Evolutionary conservation across 352 stramenopile genomes (phyloP).

Genomic region (Pythium aristosporum): DNA sequence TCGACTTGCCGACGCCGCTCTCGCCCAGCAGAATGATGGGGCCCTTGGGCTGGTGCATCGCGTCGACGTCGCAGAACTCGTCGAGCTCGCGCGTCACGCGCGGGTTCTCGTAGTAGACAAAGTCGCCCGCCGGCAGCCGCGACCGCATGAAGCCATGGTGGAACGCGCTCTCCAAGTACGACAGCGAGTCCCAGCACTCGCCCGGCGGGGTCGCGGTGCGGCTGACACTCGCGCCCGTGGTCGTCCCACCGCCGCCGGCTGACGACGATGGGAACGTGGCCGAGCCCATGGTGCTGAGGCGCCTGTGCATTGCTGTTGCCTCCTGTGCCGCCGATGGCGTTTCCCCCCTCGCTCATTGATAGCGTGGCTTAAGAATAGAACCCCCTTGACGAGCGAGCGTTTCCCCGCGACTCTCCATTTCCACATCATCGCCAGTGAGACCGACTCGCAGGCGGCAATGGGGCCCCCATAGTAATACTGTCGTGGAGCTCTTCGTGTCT

Average conservation of each 20-base stretch:
- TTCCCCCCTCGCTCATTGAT: background rate
- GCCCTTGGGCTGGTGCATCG: constrained; percentile 77
- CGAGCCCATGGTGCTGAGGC: background rate
- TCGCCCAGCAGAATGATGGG: constrained; percentile 77
- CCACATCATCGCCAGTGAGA: no score
- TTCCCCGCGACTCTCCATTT: no score
- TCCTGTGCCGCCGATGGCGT: no score
- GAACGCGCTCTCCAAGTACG: constrained; percentile 77
- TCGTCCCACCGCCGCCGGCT: background rate
- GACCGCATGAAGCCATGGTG: constrained; percentile 81
- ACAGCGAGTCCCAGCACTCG: constrained; percentile 80
- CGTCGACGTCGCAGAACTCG: constrained; percentile 84
- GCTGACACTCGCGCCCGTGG: background rate
- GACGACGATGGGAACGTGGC: background rate
- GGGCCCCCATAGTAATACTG: no score
- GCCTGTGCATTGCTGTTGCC: constrained; percentile 6
- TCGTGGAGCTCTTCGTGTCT: no score
- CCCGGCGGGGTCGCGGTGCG: constrained; percentile 15
- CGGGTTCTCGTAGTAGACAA: constrained; percentile 73
- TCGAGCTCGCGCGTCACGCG: constrained; percentile 66
- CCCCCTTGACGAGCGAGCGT: no score
- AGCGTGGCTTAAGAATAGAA: background rate
- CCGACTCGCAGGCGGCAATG: no score
- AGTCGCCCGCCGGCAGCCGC: constrained; percentile 63
- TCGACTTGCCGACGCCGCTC: constrained; percentile 68